Evolutionary conservation across 768 basidiomycete species (phyloP).

Genomic region (Fibroporia radiculosa): DNA sequence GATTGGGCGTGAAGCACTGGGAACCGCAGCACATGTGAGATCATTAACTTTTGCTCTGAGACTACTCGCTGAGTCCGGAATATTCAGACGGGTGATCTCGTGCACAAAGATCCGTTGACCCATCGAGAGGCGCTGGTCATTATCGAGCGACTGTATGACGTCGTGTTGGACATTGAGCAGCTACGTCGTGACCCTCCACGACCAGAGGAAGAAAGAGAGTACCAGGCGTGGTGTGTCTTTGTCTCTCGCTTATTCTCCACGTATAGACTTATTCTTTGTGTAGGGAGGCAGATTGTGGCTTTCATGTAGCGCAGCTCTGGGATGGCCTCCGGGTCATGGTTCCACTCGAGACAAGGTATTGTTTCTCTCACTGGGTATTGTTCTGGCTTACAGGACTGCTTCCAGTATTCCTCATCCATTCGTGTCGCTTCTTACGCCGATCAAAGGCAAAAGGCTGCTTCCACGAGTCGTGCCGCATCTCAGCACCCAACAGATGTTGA

Average conservation of each 20-base stretch:
- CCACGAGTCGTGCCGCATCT: constrained; percentile 85
- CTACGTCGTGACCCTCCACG: constrained; percentile 70
- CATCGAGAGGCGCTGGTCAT: constrained; percentile 71
- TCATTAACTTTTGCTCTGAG: background rate
- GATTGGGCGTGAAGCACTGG: constrained; percentile 66
- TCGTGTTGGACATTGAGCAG: constrained; percentile 80
- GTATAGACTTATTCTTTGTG: background rate
- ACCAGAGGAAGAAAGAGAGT: constrained; percentile 45
- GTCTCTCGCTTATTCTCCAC: background rate
- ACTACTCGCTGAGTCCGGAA: background rate
- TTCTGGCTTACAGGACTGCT: background rate
- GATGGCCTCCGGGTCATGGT: constrained; percentile 77
- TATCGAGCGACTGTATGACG: constrained; percentile 81
- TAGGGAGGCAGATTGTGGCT: constrained; percentile 54
- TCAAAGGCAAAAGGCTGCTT: constrained; percentile 90
- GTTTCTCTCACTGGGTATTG: background rate
- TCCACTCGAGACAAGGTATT: constrained; percentile 87
- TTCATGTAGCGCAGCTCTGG: constrained; percentile 69
- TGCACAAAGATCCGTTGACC: constrained; percentile 67
- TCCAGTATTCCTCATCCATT: constrained; percentile 91
- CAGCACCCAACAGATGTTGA: constrained; percentile 69
- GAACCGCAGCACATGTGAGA: constrained; percentile 44
- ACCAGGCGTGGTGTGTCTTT: constrained; percentile 39
- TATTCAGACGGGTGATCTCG: constrained; percentile 49
- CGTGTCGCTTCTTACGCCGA: constrained; percentile 78